These are phyloP conservation scores for Physaria fendleri DNA, from an alignment of 345 rosid species.

Conservation along the genomic window DNA sequence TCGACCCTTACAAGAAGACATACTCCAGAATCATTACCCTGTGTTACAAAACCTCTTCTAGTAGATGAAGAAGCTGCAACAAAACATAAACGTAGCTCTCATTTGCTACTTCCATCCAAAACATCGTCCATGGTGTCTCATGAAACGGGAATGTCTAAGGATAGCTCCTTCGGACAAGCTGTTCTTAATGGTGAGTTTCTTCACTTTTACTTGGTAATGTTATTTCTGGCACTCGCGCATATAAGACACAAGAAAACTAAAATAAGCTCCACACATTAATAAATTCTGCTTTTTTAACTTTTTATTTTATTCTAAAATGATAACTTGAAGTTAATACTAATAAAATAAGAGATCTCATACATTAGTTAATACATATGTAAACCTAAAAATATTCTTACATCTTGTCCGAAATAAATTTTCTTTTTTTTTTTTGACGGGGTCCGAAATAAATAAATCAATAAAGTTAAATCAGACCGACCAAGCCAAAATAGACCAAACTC, in stretches of 20 bases:
- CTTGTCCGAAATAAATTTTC: no score
- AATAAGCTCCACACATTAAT: background rate
- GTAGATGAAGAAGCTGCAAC: conserved; percentile 35
- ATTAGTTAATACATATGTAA: background rate
- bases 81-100: conserved; percentile 40
- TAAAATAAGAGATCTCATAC: background rate
- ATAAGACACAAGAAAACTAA: background rate
- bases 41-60: conserved; percentile 45
- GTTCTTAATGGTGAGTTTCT: conserved; percentile 60
- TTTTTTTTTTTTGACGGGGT: no score
- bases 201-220: background rate
- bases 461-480: no score
- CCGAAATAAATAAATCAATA: no score
- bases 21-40: conserved; percentile 53
- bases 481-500: no score
- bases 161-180: conserved; percentile 76
- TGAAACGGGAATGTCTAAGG: conserved; percentile 45
- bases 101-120: conserved; percentile 40
- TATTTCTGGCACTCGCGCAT: background rate
- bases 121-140: conserved; percentile 44
- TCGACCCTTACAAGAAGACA: conserved; percentile 55
- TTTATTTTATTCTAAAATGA: background rate
- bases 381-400: background rate
- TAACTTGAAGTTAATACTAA: background rate
- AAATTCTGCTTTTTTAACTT: background rate